Base-by-base conservation (phyloP, 2,329 filamentous ascomycete genomes). In the Cytospora chrysosperma region DNA sequence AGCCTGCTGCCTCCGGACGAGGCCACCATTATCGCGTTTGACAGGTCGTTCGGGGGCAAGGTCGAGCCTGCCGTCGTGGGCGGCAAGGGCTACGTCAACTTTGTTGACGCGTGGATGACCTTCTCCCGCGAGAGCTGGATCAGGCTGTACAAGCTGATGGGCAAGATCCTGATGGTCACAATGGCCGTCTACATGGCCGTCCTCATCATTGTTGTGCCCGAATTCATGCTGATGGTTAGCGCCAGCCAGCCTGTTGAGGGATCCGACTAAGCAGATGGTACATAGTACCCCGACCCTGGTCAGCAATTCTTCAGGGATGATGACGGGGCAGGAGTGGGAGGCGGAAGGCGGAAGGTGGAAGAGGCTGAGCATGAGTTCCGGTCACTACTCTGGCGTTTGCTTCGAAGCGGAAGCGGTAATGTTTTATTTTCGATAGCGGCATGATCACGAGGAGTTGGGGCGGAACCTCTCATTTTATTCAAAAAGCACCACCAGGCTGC, bases 21-120 rank as follows among this genome's bases (percentile, higher is more conserved):
- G 68, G 89, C 96, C 77, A 87, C 91, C 28, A 90, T 97, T 68
- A 88, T 98, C 40, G 89, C 92, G 34, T 97, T 98, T 71, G 94
- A 98, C 80, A 90, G 93, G 68, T 89, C 88, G 32, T 96, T 96
- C 72, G 86, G 84, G 67, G 91, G 91, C 69, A 89, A 88, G 73
- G 85, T 94, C 30, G 85, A 89, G 68, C 88, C 91, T n/a, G 84
- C 85, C 65, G 82, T 92, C 56, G 80, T 92, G n/a, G 88, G 86
- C 64, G 91, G 90, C 61, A 85, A 82, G 67, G 90, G 91, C 68
- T 87, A 85, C 68, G 82, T 91, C 66, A 85, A 89, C 49, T 83
- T 94, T 71, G 74, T 85, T 56, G 89, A 94, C 70, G 93, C 92
- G 1, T 93, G 92, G 91, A 83, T 81, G 70, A 91, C 87, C 40